Evolutionary conservation across 2,329 filamentous ascomycete species (phyloP), one percentile per base, ranked within the genome.

Genomic region (Venturia carpophila): DNA sequence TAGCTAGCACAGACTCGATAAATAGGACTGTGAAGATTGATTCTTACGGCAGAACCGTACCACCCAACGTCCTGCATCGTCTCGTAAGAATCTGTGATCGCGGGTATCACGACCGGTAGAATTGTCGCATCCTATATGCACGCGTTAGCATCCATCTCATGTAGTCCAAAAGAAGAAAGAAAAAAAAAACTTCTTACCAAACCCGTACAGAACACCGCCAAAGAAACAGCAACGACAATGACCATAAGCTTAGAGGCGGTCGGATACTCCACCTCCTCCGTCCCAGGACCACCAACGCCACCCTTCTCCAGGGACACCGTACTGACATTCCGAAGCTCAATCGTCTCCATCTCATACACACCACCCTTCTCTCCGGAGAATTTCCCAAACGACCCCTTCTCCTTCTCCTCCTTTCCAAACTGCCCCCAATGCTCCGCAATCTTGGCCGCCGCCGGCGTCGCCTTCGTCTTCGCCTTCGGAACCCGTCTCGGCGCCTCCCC

Each of bases 101-200:
- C 71, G 1, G 80, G 80, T 41, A 81, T 80, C 0, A 80, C 79
- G 0, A 77, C 80, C 19, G 75, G 74, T 21, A 82, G 75, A 39
- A 77, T 76, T 3, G 69, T 67, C 64, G 64, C 67, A 62, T 66
- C 43, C 45, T 66, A 56, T 21, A n/a, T 37, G 6, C 27, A 58
- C 30, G 5, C 17, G 52, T 58, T n/a, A 58, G 19, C 9, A 27
- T n/a, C n/a, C 27, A n/a, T 15, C 30, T 6, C 10, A 5, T 39
- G 37, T 11, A 39, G 37, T n/a, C n/a, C 30, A 34, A 34, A 34
- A 34, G 6, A 34, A 34, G 30, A 34, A 34, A 34, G 6, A 34
- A 34, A 34, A 34, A 34, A 19, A 17, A n/a, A 34, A 34, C 0
- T 15, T 2, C 17, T 21, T 37, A 58, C 52, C 52, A 58, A n/a